Evolutionary conservation across 202 grass and related monocot species (phyloP), one percentile per base, ranked within the genome.

Genomic region (Saccharum hybrid): DNA sequence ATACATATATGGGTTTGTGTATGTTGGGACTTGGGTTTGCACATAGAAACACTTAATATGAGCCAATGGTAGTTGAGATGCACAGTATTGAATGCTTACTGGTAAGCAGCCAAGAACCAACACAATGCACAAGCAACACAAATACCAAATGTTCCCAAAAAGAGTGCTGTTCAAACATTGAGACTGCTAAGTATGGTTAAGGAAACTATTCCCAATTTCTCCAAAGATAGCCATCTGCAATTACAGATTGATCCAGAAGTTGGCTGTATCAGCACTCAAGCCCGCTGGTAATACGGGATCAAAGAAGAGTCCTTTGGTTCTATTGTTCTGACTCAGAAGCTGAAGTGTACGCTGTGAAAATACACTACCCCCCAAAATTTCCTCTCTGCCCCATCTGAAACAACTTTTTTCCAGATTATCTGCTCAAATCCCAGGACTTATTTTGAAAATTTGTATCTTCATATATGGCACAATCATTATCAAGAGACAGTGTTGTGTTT

Each of bases 41-140:
- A 57, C 33, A 60, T 4, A 68, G 3, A 60, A 76, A 76, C 8
- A 40, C 6, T 10, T 66, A 54, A 42, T 59, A 54, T 68, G 21
- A 21, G 74, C 56, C 36, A 51, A 37, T 67, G 18, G 28, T 21
- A 63, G 11, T n/a, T 0, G 2, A 63, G 9, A 45, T 23, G 30
- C 23, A 81, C 7, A 81, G 15, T 31, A 81, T 4, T 71, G 11
- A 46, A 76, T 30, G 41, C 5, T 48, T 48, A 16, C 69, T 49
- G 39, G 67, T 21, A 59, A 75, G 34, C 51, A 72, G 11, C 30
- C 8, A 39, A 65, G 41, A n/a, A 65, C 56, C 64, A 83, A 10
- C 19, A 48, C 11, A 61, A 18, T 36, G 8, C n/a, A 83, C 4
- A 71, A 41, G 51, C 41, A 28, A 54, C 39, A 82, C 21, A 18